Evolutionary conservation across 208 protist species (phyloP).

Genomic region (Trichomonas gallinae): DNA sequence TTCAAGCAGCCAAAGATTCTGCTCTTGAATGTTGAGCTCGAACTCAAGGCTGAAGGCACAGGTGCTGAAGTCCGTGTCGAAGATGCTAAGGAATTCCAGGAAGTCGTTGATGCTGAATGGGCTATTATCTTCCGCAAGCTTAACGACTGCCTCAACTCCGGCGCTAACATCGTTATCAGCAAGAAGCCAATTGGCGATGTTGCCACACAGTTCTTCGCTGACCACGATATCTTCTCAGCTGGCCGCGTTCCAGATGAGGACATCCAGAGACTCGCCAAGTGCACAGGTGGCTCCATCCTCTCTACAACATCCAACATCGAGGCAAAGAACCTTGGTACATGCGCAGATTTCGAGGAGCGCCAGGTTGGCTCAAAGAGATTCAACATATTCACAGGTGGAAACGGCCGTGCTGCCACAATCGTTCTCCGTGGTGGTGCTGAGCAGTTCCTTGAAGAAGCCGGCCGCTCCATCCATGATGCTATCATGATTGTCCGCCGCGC

Average conservation of each 20-base stretch:
- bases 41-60: conserved; percentile 98
- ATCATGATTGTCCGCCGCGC: conserved; percentile 68
- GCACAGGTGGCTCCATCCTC: conserved; percentile 85
- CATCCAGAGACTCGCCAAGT: conserved; percentile 69
- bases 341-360: conserved; percentile 80
- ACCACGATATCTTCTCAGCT: conserved; percentile 96
- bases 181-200: conserved; percentile 97
- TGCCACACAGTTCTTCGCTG: conserved; percentile 99
- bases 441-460: conserved; percentile 93
- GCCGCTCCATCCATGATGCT: conserved; percentile 98
- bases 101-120: conserved; percentile 98
- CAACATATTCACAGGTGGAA: conserved; percentile 97
- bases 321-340: conserved; percentile 67
- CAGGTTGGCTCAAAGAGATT: conserved; percentile 83
- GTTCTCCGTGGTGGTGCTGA: conserved; percentile 86
- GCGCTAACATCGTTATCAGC: conserved; percentile 93
- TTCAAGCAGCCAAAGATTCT: conserved; percentile 93
- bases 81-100: conserved; percentile 80
- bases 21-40: conserved; percentile 98
- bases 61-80: conserved; percentile 85
- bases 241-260: conserved; percentile 90
- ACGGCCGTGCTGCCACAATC: conserved; percentile 44
- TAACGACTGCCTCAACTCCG: conserved; percentile 84
- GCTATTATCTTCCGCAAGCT: conserved; percentile 99
- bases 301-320: conserved; percentile 85